Conservation (phyloP, 2,329 filamentous ascomycete species). For the Penicillium sp. region DNA sequence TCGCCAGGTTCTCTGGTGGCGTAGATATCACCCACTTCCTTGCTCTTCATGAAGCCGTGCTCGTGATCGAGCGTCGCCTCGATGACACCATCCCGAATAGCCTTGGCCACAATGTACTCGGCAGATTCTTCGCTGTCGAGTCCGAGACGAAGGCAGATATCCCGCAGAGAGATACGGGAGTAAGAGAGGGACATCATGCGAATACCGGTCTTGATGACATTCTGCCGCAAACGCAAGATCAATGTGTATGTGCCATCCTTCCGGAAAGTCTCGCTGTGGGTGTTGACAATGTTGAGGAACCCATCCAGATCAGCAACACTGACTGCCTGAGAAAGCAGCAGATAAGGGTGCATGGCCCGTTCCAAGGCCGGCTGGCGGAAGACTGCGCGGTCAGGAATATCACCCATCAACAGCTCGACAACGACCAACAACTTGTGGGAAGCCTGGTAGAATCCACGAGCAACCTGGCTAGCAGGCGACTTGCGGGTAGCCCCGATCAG, state of each 20-base stretch:
- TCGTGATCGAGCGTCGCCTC: conserved; percentile 93
- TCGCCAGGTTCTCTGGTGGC: conserved; percentile 93
- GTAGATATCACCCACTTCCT: conserved; percentile 93
- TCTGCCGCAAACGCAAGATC: conserved; percentile 90
- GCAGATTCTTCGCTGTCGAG: conserved; percentile 95
- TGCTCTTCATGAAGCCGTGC: conserved; percentile 97
- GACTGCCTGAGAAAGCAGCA: conserved; percentile 89
- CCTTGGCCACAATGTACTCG: conserved; percentile 98
- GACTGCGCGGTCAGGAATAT: conserved; percentile 91
- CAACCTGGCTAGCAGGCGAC: conserved; percentile 83
- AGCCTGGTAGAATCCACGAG: conserved; percentile 91
- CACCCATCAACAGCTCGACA: conserved; percentile 95
- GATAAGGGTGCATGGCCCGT: conserved; percentile 84
- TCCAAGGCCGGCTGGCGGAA: conserved; percentile 90
- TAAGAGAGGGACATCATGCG: conserved; percentile 99
- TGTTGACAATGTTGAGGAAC: conserved; percentile 81
- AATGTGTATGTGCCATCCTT: conserved; percentile 93
- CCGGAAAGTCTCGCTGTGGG: conserved; percentile 80
- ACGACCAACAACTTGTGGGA: conserved; percentile 95
- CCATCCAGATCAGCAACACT: conserved; percentile 94
- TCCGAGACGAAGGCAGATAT: conserved; percentile 93
- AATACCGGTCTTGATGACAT: conserved; percentile 98
- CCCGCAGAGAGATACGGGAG: conserved; percentile 91
- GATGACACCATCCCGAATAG: conserved; percentile 94
- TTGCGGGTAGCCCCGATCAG: conserved; percentile 91